Percentiles rank a stretch among this genome's conserved stretches.
phyloP scores from a whole-genome alignment of 345 rosid genomes.

The Boechera retrofracta region DNA sequence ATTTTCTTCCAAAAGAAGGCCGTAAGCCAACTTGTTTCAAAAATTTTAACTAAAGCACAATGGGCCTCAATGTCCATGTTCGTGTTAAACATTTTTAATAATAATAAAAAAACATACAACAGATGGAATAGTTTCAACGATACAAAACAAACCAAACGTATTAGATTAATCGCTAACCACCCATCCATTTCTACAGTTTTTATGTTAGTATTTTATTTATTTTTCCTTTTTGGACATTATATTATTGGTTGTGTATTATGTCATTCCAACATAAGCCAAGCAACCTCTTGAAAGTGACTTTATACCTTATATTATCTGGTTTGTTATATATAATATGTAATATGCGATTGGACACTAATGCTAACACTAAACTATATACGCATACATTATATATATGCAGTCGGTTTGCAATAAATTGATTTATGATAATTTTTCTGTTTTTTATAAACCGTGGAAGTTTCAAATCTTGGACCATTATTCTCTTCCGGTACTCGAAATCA shows the following conservation, averaged over 20 bases:
- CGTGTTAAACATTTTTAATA: neutral
- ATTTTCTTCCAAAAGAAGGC: too few species aligned
- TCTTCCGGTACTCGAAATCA: too few species aligned
- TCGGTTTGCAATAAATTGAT: constrained; percentile 1
- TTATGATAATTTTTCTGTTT: neutral
- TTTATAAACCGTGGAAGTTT: too few species aligned
- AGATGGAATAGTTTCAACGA: neutral
- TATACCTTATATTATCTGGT: constrained; percentile 23
- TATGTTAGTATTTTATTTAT: neutral
- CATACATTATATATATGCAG: neutral
- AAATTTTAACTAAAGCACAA: neutral
- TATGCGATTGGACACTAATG: constrained; percentile 24
- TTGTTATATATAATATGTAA: constrained; percentile 1
- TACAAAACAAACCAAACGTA: neutral
- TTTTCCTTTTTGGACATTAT: neutral
- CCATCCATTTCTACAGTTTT: neutral
- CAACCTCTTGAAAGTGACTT: constrained; percentile 38
- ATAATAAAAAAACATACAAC: neutral
- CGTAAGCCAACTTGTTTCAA: too few species aligned
- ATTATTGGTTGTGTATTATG: neutral
- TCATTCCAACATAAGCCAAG: constrained; percentile 25
- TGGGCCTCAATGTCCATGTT: constrained; percentile 8
- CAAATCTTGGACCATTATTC: too few species aligned
- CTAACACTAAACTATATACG: neutral
- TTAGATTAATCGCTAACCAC: neutral